Base-by-base conservation (phyloP, 1,284 basidiomycete species). In the Ceratobasidium sp. region DNA sequence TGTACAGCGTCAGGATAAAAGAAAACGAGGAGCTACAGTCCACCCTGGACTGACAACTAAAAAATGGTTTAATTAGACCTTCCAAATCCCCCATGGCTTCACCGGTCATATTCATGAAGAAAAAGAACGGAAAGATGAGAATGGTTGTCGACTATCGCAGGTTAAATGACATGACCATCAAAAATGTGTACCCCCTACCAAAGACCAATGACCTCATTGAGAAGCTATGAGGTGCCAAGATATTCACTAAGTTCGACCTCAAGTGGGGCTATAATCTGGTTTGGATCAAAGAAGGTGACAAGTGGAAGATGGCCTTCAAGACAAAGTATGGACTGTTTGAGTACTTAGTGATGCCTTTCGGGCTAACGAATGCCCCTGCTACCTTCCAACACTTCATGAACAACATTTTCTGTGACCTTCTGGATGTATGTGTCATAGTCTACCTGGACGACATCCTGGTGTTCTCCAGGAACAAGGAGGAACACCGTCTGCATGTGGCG, bases 61-160 rank as follows among this genome's bases (percentile, higher is more conserved):
- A 19, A 7, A 56, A 49, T 22, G 65, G 73, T 0, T 75, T 74
- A 29, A 84, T 85, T 74, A 77, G 80, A 0, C 76, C 74, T 16
- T 84, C 83, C 0, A 66, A 63, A 34, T 83, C 82, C 6, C 78
- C 82, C 5, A 79, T 79, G n/a, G 82, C 79, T 0, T 77, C 85
- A 0, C 84, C 84, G 0, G 78, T 87, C 49, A 80, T 88, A 0
- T 88, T 87, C 74, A 81, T 85, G 37, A 81, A 81, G 62, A 86
- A 87, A 77, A 87, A 86, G 77, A 82, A 84, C 75, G 83, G 84
- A 1, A 68, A 76, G 0, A 75, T 83, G 0, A 77, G 82, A 0
- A 79, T 85, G 0, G 84, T 83, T 64, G 80, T 85, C 1, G 84
- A 88, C 75, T 87, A 84, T 76, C 78, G 82, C 0, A 79, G 79